Percentiles rank a stretch among this genome's conserved stretches.
These are phyloP conservation scores for Malus asiatica DNA, from an alignment of 306 rosid genomes.

Conservation along the genomic window DNA sequence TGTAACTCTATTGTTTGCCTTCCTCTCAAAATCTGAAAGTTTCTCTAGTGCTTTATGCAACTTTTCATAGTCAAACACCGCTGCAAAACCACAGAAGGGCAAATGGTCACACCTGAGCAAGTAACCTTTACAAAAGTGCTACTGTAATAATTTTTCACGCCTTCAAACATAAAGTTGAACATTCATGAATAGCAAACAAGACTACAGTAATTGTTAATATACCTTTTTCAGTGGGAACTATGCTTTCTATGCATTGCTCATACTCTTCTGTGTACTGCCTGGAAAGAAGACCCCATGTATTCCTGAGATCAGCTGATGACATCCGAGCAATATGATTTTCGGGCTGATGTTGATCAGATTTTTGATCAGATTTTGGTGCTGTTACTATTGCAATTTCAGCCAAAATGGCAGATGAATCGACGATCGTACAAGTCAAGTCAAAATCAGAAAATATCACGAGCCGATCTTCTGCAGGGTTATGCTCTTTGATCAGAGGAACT, in stretches of 20 bases:
- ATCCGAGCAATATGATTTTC: conserved; percentile 57
- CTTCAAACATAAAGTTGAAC: not conserved
- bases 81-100: conserved; percentile 40
- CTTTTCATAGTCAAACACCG: conserved; percentile 45
- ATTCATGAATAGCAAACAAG: not conserved
- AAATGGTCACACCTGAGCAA: not conserved
- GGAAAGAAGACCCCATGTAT: conserved; percentile 71
- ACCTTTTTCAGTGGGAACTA: conserved; percentile 60
- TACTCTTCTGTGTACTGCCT: conserved; percentile 85
- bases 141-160: not conserved
- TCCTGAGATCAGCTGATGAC: conserved; percentile 78
- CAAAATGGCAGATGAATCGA: conserved; percentile 95
- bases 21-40: conserved; percentile 78
- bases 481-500: conserved; percentile 71
- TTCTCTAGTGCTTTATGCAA: conserved; percentile 63
- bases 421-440: conserved; percentile 90
- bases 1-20: conserved; percentile 76
- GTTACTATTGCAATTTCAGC: conserved; percentile 91
- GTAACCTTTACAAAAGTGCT: not conserved
- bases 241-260: conserved; percentile 80
- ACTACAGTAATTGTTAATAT: conserved; percentile 13
- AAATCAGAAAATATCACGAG: conserved; percentile 81
- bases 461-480: conserved; percentile 52
- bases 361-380: conserved; percentile 79
- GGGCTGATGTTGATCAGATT: conserved; percentile 64